phyloP scores from a whole-genome alignment of 2,329 filamentous ascomycete species.

The Penicillium polonicum region DNA sequence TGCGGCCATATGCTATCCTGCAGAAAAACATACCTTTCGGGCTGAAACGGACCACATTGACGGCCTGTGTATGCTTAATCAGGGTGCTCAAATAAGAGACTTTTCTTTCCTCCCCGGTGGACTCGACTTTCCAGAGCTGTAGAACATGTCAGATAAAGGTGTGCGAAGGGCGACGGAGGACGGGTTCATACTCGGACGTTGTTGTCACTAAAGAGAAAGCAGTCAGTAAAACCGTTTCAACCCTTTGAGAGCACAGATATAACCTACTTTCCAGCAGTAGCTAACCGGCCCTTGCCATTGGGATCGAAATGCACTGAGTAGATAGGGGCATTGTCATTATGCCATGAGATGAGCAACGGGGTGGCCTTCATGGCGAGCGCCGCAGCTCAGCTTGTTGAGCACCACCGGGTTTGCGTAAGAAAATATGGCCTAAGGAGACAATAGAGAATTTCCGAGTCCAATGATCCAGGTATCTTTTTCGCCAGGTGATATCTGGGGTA shows the following conservation, averaged over 20 bases:
- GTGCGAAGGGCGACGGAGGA: constrained; percentile 18
- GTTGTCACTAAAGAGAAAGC: constrained; percentile 61
- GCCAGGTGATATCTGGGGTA: constrained; percentile 7
- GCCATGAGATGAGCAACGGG: constrained; percentile 97
- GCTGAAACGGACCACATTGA: constrained; percentile 96
- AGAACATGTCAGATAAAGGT: constrained; percentile 38
- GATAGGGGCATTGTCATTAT: constrained; percentile 93
- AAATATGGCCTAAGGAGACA: background rate
- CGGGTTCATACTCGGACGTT: constrained; percentile 74
- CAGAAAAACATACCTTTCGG: constrained; percentile 67
- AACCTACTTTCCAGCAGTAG: constrained; percentile 76
- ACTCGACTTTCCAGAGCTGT: constrained; percentile 88
- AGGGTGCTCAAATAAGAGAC: constrained; percentile 91
- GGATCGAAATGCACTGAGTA: constrained; percentile 98
- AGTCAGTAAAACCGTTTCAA: constrained; percentile 15
- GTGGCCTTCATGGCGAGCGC: constrained; percentile 78
- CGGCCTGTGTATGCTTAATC: constrained; percentile 90
- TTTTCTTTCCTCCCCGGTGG: constrained; percentile 78
- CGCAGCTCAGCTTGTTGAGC: constrained; percentile 27
- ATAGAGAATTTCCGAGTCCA: constrained; percentile 7
- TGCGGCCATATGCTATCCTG: background rate
- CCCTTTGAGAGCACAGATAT: background rate
- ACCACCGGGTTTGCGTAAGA: constrained; percentile 2
- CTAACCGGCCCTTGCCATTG: constrained; percentile 83
- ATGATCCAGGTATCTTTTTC: constrained; percentile 6